A percentile compares a stretch with the other conserved stretches of the same genome.
Evolutionary conservation across 257 asterid genomes (phyloP).

Genomic region (Solanum pennellii): DNA sequence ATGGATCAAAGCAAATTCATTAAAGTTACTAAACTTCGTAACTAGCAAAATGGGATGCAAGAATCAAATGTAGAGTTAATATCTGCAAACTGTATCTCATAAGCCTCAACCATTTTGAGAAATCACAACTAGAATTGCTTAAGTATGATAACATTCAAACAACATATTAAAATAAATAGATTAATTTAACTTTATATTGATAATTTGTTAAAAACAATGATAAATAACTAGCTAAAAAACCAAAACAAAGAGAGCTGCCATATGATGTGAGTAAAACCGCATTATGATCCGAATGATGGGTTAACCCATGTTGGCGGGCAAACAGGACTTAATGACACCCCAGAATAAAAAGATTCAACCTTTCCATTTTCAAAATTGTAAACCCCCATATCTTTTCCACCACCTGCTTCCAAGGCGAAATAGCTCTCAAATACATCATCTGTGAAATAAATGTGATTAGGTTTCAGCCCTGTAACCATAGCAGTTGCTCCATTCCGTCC

Average conservation of each 20-base stretch:
- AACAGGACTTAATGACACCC: background rate
- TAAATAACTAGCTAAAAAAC: too few relatives aligned
- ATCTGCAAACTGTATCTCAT: too few relatives aligned
- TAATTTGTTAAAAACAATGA: background rate
- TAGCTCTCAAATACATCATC: background rate
- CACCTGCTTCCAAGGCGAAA: background rate
- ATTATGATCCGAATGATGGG: background rate
- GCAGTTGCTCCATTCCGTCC: background rate
- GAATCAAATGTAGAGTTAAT: background rate
- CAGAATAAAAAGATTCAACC: background rate
- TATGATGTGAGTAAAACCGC: background rate
- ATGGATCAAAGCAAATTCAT: too few relatives aligned
- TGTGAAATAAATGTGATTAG: background rate
- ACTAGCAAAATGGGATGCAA: background rate
- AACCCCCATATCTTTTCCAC: background rate
- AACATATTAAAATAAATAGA: background rate
- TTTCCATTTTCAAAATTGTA: too few relatives aligned
- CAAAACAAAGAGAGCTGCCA: background rate
- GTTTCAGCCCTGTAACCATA: background rate
- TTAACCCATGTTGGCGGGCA: background rate
- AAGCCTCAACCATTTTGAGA: background rate
- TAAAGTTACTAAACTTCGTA: too few relatives aligned
- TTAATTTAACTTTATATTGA: background rate
- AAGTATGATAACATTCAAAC: background rate
- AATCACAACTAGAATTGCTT: background rate